Evolutionary conservation across 768 basidiomycete genomes (phyloP), one percentile per base, ranked within the genome.

Genomic region (Gloeopeniophorella convolvens): DNA sequence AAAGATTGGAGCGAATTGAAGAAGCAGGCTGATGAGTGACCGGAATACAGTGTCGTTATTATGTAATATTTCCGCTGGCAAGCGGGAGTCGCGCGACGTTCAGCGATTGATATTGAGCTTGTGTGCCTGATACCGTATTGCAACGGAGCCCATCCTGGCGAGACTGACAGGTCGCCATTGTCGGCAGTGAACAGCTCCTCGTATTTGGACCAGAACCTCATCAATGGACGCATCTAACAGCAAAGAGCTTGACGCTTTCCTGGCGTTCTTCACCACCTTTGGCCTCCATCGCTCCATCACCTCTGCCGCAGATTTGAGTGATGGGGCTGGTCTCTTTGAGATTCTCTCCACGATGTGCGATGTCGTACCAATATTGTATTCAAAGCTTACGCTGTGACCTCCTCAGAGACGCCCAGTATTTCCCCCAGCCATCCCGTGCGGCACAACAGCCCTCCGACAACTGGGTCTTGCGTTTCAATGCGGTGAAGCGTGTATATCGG

Each of bases 381-480:
- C 37, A 18, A 13, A 26, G 41, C 32, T 34, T 47, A 47, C 15
- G 40, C 16, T 40, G 36, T 58, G 50, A 40, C 36, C 36, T 52
- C 41, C 59, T 23, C 62, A 93, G 90, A 57, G 91, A 93, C 69
- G 72, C 73, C 41, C 77, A 82, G 27, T 89, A 89, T 69, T 94
- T 94, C 62, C 77, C 79, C 37, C 78, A 77, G 45, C 68, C 80
- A 4, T 68, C 72, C 16, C 77, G 84, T 10, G 69, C 78, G 5
- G 71, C 81, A 0, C 67, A 75, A 15, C 81, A 87, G 46, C 74
- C 74, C 2, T 79, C 85, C 10, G 89, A 91, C 61, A 93, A 89
- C 67, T 95, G 91, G 91, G 88, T 92, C 49, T 68, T 92, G 27
- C 81, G 90, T 11, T 90, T 92, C 66, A 83, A 76, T 65, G 67